Evolutionary conservation across 148 eudicot genomes (phyloP).

Genomic region (Persicaria tinctoria): DNA sequence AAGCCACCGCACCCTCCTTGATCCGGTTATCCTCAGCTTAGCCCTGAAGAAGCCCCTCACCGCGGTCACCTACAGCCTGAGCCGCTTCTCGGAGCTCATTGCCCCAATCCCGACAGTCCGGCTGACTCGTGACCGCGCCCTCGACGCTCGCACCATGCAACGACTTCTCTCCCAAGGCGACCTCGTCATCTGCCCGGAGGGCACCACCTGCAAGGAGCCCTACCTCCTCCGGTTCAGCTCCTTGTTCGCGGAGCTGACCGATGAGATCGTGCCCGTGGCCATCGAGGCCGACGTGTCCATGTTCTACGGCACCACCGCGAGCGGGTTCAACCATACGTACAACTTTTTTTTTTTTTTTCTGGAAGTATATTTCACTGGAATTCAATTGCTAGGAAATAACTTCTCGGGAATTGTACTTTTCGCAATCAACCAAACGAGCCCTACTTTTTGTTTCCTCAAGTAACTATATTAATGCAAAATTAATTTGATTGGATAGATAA

Average conservation of each 20-base stretch:
- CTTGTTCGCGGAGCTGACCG: conserved; percentile 43
- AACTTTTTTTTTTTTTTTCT: too few relatives aligned
- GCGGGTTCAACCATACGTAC: too few relatives aligned
- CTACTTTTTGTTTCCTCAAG: too few relatives aligned
- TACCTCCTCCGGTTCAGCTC: conserved; percentile 41
- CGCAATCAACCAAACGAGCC: too few relatives aligned
- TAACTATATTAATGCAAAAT: too few relatives aligned
- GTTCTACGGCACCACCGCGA: conserved; percentile 91
- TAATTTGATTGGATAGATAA: too few relatives aligned
- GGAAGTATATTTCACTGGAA: too few relatives aligned
- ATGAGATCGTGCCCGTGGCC: conserved; percentile 43
- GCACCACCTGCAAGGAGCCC: conserved; percentile 57
- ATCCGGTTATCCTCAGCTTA: conserved; percentile 57
- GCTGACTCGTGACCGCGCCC: conserved; percentile 51
- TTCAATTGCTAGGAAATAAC: too few relatives aligned
- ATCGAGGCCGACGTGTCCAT: conserved; percentile 44
- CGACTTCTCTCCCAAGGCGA: conserved; percentile 58
- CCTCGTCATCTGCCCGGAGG: conserved; percentile 83
- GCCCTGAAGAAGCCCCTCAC: conserved; percentile 47
- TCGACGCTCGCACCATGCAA: conserved; percentile 59
- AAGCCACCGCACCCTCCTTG: conserved; percentile 69
- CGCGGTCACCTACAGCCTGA: conserved; percentile 76
- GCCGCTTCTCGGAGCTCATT: conserved; percentile 63
- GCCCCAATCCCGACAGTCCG: conserved; percentile 69
- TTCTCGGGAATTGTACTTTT: too few relatives aligned